Percentiles rank a stretch among this genome's conserved stretches.
These are phyloP conservation scores for Aspergillus bombycis DNA, from an alignment of 2,329 filamentous ascomycete species.

Conservation along the genomic window DNA sequence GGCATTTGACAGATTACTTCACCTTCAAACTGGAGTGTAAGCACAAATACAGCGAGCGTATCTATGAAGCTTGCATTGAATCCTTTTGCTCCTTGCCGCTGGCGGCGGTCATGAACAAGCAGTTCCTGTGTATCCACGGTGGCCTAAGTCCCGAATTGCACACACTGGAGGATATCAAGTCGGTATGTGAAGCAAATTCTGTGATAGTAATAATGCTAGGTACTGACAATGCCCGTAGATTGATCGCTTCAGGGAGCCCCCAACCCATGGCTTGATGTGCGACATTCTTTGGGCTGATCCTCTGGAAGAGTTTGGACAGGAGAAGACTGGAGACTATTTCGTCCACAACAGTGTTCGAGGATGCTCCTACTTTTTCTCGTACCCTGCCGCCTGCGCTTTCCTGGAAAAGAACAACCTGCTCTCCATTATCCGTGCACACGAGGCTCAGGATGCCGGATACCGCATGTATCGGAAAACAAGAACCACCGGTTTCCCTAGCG, in stretches of 20 bases:
- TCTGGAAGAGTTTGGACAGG: constrained; percentile 96
- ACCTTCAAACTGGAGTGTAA: constrained; percentile 99
- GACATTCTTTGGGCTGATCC: constrained; percentile 99
- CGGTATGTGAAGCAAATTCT: constrained; percentile 56
- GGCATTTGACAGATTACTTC: constrained; percentile 99
- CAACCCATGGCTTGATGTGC: constrained; percentile 97
- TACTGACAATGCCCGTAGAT: constrained; percentile 61
- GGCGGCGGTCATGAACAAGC: constrained; percentile 99
- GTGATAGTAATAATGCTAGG: too few relatives aligned
- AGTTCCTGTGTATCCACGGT: constrained; percentile 97
- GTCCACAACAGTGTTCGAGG: constrained; percentile 97
- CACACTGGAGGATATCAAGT: constrained; percentile 91
- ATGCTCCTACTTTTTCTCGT: constrained; percentile 99
- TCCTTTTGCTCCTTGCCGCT: constrained; percentile 93
- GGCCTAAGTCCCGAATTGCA: constrained; percentile 94
- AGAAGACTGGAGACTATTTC: constrained; percentile 97
- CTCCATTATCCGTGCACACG: constrained; percentile 95
- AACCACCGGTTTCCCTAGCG: constrained; percentile 96
- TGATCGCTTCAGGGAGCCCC: constrained; percentile 95
- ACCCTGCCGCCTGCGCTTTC: constrained; percentile 94
- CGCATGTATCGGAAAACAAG: constrained; percentile 99
- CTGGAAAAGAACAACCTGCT: constrained; percentile 98
- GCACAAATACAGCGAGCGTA: constrained; percentile 95
- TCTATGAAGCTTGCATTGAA: constrained; percentile 98
- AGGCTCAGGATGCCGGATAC: constrained; percentile 97